phyloP scores from a whole-genome alignment of 2,329 filamentous ascomycete genomes.

The Colletotrichum trifolii region DNA sequence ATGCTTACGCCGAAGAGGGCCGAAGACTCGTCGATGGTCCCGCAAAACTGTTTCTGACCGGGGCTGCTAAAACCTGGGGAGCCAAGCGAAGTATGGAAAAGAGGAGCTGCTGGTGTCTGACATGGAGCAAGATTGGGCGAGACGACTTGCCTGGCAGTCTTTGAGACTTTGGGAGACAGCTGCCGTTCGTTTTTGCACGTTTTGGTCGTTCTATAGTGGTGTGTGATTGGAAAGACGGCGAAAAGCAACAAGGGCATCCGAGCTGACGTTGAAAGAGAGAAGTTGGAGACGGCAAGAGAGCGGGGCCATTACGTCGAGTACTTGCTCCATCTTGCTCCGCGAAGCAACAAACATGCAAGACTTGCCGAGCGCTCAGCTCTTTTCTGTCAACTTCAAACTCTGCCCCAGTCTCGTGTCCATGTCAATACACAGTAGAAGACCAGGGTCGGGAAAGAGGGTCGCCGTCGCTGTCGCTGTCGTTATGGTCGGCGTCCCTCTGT shows the following conservation, averaged over 20 bases:
- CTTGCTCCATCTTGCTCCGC: conserved; percentile 30
- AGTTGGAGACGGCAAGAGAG: conserved; percentile 20
- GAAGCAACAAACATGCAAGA: conserved; percentile 31
- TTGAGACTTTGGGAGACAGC: not conserved
- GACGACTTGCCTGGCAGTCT: conserved; percentile 5
- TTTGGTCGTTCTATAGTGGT: not conserved
- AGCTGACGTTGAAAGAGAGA: conserved; percentile 8
- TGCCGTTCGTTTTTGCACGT: conserved; percentile 23
- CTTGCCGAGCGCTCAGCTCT: conserved; percentile 20
- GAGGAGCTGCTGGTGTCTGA: conserved; percentile 27
- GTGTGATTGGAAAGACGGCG: conserved; percentile 1
- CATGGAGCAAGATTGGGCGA: conserved; percentile 18
- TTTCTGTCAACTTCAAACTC: conserved; percentile 4
- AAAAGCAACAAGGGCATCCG: conserved; percentile 21
- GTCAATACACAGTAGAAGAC: not conserved
- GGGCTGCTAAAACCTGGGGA: conserved; percentile 28
- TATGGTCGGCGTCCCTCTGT: too few species aligned
- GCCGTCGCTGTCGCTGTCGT: too few species aligned
- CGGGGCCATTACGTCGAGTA: conserved; percentile 6
- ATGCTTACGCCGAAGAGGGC: conserved; percentile 24
- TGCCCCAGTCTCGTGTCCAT: conserved; percentile 4
- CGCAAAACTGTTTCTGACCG: conserved; percentile 27
- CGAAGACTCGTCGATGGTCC: conserved; percentile 31
- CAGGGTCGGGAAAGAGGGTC: too few species aligned
- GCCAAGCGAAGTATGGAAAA: conserved; percentile 23